phyloP scores from a whole-genome alignment of 2,329 filamentous ascomycete species.

The Beauveria rudraprayagi region DNA sequence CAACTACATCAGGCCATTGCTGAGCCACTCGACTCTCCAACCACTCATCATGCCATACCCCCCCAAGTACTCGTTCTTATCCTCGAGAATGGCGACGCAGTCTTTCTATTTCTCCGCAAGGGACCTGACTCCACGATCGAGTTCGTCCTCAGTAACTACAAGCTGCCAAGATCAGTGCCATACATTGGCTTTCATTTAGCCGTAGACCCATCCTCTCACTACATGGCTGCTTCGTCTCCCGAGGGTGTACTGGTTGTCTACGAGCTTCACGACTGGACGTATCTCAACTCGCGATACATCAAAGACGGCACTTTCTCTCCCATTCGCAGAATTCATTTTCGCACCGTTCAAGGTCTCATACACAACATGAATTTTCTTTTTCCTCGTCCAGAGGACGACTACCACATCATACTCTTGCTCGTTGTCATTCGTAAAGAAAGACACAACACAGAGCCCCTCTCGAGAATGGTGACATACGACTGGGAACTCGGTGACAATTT shows the following conservation, averaged over 20 bases:
- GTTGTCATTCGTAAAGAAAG: slow-evolving; percentile 40
- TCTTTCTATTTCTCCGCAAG: slow-evolving; percentile 65
- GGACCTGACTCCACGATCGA: slow-evolving; percentile 36
- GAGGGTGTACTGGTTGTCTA: slow-evolving; percentile 65
- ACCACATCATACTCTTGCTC: slow-evolving; percentile 70
- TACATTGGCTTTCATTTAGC: slow-evolving; percentile 60
- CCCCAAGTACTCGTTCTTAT: slow-evolving; percentile 76
- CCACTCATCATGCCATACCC: slow-evolving; percentile 31
- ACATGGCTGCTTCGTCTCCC: slow-evolving; percentile 61
- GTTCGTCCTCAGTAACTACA: slow-evolving; percentile 54
- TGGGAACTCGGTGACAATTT: slow-evolving; percentile 50
- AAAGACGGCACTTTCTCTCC: slow-evolving; percentile 43
- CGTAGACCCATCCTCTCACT: slow-evolving; percentile 67
- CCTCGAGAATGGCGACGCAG: slow-evolving; percentile 61
- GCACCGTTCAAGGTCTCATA: slow-evolving; percentile 61
- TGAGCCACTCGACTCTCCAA: neutral
- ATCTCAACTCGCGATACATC: slow-evolving; percentile 42
- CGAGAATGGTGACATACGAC: slow-evolving; percentile 50
- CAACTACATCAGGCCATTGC: slow-evolving; percentile 25
- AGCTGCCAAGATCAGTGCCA: slow-evolving; percentile 49
- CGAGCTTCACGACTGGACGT: slow-evolving; percentile 51
- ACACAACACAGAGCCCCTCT: slow-evolving; percentile 21
- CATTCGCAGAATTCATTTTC: slow-evolving; percentile 40
- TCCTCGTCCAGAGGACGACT: slow-evolving; percentile 55
- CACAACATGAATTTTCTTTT: slow-evolving; percentile 81